These are phyloP conservation scores for Saposhnikovia divaricata DNA, from an alignment of 129 eudicot genomes.

Conservation along the genomic window DNA sequence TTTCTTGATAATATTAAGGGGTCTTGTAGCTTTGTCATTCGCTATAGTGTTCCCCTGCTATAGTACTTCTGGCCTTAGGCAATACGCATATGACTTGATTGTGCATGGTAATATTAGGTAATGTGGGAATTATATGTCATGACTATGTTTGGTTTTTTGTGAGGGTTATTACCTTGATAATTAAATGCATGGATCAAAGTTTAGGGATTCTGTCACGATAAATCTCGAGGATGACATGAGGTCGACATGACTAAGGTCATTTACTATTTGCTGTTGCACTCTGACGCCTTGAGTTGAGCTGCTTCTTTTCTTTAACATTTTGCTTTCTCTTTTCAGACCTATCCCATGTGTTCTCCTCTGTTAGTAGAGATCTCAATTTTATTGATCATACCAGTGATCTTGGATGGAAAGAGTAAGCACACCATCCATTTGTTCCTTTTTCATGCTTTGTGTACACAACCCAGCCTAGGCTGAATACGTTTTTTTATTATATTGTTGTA, in stretches of 20 bases:
- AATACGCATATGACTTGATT: not conserved
- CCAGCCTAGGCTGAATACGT: conserved; percentile 3
- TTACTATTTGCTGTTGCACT: not conserved
- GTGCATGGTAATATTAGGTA: not conserved
- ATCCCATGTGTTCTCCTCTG: conserved; percentile 85
- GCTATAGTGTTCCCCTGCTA: not conserved
- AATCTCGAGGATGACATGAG: not conserved
- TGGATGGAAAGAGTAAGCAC: conserved; percentile 95
- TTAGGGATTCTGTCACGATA: not conserved
- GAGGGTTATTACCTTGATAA: not conserved
- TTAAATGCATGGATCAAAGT: not conserved
- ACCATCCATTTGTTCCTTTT: conserved; percentile 7
- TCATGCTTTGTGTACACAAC: not conserved
- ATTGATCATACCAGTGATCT: conserved; percentile 97
- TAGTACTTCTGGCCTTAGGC: not conserved
- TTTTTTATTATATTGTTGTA: conserved; percentile 19
- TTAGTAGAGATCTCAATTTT: conserved; percentile 78
- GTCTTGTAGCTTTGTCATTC: not conserved
- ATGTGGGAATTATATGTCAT: not conserved
- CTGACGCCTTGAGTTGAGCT: not conserved
- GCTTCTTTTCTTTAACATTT: not conserved
- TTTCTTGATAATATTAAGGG: not conserved
- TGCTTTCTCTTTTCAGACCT: conserved; percentile 54
- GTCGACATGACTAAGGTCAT: not conserved
- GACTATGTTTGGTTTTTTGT: not conserved